Base-by-base conservation (phyloP, 305 asterid species). In the Fraxinus ornus region DNA sequence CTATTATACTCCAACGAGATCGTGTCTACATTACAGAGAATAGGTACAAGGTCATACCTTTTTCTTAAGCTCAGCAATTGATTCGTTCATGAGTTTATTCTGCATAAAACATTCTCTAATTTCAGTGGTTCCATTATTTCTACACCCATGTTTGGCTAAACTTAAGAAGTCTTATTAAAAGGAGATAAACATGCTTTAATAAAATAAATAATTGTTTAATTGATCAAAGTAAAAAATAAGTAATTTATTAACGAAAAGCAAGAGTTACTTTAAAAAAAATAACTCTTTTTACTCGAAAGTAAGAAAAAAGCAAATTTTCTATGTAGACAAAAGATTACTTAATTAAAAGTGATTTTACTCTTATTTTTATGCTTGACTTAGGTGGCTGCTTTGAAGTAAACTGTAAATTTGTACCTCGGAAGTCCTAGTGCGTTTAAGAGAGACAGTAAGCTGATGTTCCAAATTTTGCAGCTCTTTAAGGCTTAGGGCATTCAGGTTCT, bases 21-120 rank as follows among this genome's bases (percentile, higher is more conserved):
- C 22, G 3, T 17, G 22, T 17, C 62, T 52, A 52, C 22, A 13
- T 47, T 15, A 47, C 15, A 60, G 32, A 60, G 3, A 19, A 62
- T 4, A 62, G 71, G 13, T 62, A 62, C 5, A 24, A 62, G 72
- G 32, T 5, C 72, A 62, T 52, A 92, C 98, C 97, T 93, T 91
- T 84, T 92, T 93, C 85, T 93, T 98, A 76, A 92, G 93, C 86
- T 84, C 91, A 62, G 97, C 84, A 84, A 95, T 93, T 73, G 97
- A 87, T 82, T 91, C 97, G 81, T 87, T 88, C 96, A 95, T 95
- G 75, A 93, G 88, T 85, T 95, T 95, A 83, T 95, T 92, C 98
- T 95, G 94, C 91, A 87, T 28, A 77, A 13, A 75, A 82, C 22
- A 78, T 7, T 9, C 36, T 52, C 52, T 13, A n/a, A 76, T 12